phyloP scores from a whole-genome alignment of 2,329 filamentous ascomycete genomes.

The Apiospora phragmitis region DNA sequence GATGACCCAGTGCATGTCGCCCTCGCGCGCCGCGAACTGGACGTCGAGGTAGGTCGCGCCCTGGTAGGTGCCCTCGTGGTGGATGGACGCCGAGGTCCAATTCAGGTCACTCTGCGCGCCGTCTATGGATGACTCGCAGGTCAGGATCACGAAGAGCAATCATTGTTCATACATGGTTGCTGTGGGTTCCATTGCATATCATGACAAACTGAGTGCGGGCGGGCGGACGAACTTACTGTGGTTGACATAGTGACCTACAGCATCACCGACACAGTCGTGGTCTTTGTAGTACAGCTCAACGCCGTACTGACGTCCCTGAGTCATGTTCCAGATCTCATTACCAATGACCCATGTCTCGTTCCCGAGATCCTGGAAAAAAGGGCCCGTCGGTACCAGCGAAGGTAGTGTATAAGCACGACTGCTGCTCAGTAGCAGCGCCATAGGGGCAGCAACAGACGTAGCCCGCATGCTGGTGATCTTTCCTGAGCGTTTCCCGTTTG shows the following conservation, averaged over 20 bases:
- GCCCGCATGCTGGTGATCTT: neutral
- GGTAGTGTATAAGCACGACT: neutral
- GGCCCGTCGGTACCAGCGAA: conserved; percentile 15
- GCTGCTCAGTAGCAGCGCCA: conserved; percentile 10
- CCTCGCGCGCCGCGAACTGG: conserved; percentile 45
- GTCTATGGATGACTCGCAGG: conserved; percentile 32
- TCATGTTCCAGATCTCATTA: conserved; percentile 33
- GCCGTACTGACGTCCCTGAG: conserved; percentile 28
- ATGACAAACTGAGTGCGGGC: too few species aligned
- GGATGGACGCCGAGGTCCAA: conserved; percentile 47
- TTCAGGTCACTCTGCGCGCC: conserved; percentile 46
- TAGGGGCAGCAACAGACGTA: neutral
- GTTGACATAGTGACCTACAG: conserved; percentile 32
- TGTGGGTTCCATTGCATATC: neutral
- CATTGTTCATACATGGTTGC: neutral
- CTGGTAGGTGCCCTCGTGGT: conserved; percentile 30
- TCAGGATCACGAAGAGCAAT: neutral
- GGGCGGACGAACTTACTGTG: conserved; percentile 25
- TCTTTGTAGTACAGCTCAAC: conserved; percentile 29
- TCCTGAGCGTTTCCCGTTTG: neutral
- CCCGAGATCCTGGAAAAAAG: conserved; percentile 29
- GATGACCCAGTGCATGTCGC: conserved; percentile 54
- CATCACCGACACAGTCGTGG: conserved; percentile 31
- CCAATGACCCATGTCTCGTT: conserved; percentile 32
- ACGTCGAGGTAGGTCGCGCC: conserved; percentile 47